Base-by-base conservation (phyloP, 805 yeast species). In the Blastobotrys americana region DNA sequence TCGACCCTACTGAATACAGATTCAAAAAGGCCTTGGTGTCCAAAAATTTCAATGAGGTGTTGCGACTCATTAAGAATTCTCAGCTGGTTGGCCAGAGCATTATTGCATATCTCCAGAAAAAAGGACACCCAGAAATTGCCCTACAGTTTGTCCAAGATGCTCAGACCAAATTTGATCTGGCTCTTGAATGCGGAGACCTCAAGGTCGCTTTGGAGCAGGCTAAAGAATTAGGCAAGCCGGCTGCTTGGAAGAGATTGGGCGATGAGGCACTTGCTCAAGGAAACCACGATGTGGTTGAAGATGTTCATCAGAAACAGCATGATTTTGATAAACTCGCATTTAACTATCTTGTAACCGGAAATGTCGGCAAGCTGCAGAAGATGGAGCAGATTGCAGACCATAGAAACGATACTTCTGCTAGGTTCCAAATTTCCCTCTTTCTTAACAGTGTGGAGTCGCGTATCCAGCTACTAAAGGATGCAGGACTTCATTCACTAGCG, bases 71-170 rank as follows among this genome's bases (percentile, higher is more conserved):
- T 65, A 81, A 79, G 59, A 79, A 76, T 47, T 89, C 97, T 18
- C 88, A 85, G 58, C 74, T 93, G 60, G 98, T 93, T 42, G 99
- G 99, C 52, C 97, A 94, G 70, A 87, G 89, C 63, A 93, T 93
- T 60, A 89, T 93, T 63, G 93, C 94, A 3, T 93, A 90, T 64
- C 74, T 93, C 58, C 95, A 93, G 64, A 83, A 89, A 70, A 78
- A 86, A 60, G 99, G 98, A 2, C 90, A 83, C 63, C 97, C 98
- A 21, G 99, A 93, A 67, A 81, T 93, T 64, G 98, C 99, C 2
- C 73, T 93, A 50, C 97, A 90, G 65, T 94, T 93, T 60, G 98
- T 93, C 43, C 84, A 88, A 66, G 98, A 93, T 63, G 83, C 97
- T 4, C 96, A 89, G 64, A 86, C 97, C 35, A 78, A 96, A 65